Base-by-base conservation (phyloP, 371 early-diverging fungal genomes). In the Actinomucor elegans region DNA sequence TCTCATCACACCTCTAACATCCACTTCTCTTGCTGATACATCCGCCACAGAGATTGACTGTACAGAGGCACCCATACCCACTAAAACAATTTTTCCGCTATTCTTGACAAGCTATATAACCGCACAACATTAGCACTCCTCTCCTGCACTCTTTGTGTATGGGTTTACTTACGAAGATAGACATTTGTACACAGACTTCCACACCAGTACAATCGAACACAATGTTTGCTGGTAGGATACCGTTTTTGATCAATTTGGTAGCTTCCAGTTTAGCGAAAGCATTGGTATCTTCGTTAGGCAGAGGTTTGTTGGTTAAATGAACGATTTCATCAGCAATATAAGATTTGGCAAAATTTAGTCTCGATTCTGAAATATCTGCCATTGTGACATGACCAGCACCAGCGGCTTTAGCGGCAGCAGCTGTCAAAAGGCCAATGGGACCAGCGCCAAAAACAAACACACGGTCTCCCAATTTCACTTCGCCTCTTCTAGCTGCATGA, bases 401-500 rank as follows among this genome's bases (percentile, higher is more conserved):
- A 32, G 74, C 67, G 24, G 80, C 80, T 33, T 77, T 80, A 8
- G 77, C 77, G 23, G 72, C 73, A 21, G 80, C 80, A 40, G 72
- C 75, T 4, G 66, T 64, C 33, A 76, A 71, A 24, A 84, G 69
- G 45, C 84, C 84, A 7, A 78, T 71, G 23, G 84, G 81, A 14
- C 84, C 84, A 36, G 81, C 84, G 51, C 84, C 84, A 37, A 79
- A 79, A 46, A 84, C 66, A 24, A 84, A 66, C 9, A 89, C 83
- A 5, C 82, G 72, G 43, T 89, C 84, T 9, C 92, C 92, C 10
- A 89, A 64, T 11, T 76, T 61, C 20, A 79, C 71, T 7, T 70
- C 62, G 27, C 85, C 88, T 50, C 89, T 81, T 21, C 80, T 61
- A 31, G 83, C 75, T 26, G 80, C 68, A 64, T 82, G 66, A 58